A percentile compares a stretch with the other conserved stretches of the same genome.
These are phyloP conservation scores for Stachybotrys echinatus DNA, from an alignment of 2,329 filamentous ascomycete genomes.

Conservation along the genomic window DNA sequence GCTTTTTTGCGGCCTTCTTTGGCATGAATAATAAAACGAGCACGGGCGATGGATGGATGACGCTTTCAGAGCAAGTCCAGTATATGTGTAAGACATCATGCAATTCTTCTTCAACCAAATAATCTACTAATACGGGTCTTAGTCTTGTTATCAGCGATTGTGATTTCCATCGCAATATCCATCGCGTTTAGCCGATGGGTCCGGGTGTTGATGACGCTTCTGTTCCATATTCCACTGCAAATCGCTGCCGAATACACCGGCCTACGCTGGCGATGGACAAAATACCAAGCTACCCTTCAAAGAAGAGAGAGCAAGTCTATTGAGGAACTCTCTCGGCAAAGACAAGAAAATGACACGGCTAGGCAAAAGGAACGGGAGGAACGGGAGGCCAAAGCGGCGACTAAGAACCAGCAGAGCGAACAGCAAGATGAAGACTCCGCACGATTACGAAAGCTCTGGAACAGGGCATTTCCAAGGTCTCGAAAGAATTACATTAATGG, in stretches of 20 bases:
- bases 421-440: too few species aligned
- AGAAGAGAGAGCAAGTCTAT: not conserved
- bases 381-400: too few species aligned
- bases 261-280: not conserved
- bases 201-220: not conserved
- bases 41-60: not conserved
- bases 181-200: constrained; percentile 1
- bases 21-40: constrained; percentile 28
- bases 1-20: constrained; percentile 31
- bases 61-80: not conserved
- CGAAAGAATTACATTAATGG: too few species aligned
- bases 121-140: not conserved
- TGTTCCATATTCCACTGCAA: not conserved
- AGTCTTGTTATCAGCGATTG: not conserved
- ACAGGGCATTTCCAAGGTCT: too few species aligned
- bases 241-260: not conserved
- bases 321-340: not conserved
- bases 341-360: not conserved
- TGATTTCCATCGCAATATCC: not conserved
- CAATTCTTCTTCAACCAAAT: too few species aligned
- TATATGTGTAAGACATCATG: constrained; percentile 1
- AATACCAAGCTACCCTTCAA: not conserved
- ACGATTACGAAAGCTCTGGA: too few species aligned
- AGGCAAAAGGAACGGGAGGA: not conserved
- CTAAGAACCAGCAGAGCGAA: too few species aligned